Conservation (phyloP, 2,329 filamentous ascomycete species). For the Claviceps sp. region DNA sequence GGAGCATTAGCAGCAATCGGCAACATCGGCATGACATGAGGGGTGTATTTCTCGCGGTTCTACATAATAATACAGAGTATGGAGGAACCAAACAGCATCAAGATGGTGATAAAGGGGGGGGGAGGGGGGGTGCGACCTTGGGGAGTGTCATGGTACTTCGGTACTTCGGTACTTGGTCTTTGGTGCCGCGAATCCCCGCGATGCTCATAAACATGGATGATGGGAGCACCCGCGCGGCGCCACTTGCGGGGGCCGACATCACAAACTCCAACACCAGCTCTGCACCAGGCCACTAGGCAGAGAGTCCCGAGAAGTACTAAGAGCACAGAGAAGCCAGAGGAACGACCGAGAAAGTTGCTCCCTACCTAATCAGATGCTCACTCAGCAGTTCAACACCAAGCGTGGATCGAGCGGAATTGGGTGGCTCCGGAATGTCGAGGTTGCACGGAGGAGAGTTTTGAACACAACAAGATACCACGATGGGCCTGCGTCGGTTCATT, state of each 20-base stretch:
- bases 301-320: not conserved
- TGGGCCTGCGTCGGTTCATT: not conserved
- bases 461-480: not conserved
- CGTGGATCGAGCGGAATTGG: too few relatives aligned
- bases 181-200: not conserved
- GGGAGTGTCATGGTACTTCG: not conserved
- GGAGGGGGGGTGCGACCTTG: not conserved
- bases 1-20: not conserved
- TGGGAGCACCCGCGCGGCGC: slow-evolving; percentile 4
- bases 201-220: not conserved
- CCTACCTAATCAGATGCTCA: too few relatives aligned
- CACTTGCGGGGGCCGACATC: slow-evolving; percentile 1
- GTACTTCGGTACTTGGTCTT: too few relatives aligned
- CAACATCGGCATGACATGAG: slow-evolving; percentile 1
- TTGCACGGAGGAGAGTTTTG: too few relatives aligned
- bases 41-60: not conserved
- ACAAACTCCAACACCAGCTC: not conserved
- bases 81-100: not conserved
- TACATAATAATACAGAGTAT: not conserved
- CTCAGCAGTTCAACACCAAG: too few relatives aligned
- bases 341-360: too few relatives aligned
- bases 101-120: not conserved
- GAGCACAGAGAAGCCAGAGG: too few relatives aligned
- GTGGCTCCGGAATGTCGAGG: too few relatives aligned
- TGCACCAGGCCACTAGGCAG: not conserved